These are phyloP conservation scores for Eragrostis tef DNA, from an alignment of 202 grass and related monocot genomes.

Conservation along the genomic window DNA sequence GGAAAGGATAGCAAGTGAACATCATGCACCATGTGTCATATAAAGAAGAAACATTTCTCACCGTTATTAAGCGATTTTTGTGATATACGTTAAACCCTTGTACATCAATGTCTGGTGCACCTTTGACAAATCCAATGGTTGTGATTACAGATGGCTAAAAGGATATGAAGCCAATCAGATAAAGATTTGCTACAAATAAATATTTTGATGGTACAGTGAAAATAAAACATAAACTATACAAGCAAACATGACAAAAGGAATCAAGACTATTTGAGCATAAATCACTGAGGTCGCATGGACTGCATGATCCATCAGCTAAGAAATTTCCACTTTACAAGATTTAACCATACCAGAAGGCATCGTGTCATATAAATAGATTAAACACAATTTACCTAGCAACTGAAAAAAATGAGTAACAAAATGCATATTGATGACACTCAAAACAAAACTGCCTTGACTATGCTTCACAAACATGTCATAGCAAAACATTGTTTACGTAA, in stretches of 20 bases:
- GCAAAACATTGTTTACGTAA: constrained; percentile 10
- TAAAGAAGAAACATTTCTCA: constrained; percentile 57
- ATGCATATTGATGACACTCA: constrained; percentile 3
- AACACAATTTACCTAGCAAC: constrained; percentile 35
- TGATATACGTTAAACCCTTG: constrained; percentile 98
- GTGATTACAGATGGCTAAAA: constrained; percentile 72
- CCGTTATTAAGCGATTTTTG: constrained; percentile 94
- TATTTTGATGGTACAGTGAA: constrained; percentile 19
- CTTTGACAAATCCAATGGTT: constrained; percentile 92
- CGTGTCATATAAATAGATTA: constrained; percentile 27
- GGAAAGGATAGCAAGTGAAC: constrained; percentile 33
- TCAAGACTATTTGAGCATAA: constrained; percentile 9
- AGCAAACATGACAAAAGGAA: constrained; percentile 21
- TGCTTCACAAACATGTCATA: constrained; percentile 21
- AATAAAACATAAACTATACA: constrained; percentile 11
- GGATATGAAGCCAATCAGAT: constrained; percentile 37
- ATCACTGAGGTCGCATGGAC: neutral
- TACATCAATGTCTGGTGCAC: constrained; percentile 86
- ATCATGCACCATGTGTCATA: constrained; percentile 33
- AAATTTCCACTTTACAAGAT: constrained; percentile 12
- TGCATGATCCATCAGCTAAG: constrained; percentile 28
- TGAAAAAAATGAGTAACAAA: constrained; percentile 26
- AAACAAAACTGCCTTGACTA: neutral
- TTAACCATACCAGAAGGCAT: constrained; percentile 32
- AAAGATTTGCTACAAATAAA: constrained; percentile 15